Base-by-base conservation (phyloP, 345 rosid species). In the Nasturtium officinale region DNA sequence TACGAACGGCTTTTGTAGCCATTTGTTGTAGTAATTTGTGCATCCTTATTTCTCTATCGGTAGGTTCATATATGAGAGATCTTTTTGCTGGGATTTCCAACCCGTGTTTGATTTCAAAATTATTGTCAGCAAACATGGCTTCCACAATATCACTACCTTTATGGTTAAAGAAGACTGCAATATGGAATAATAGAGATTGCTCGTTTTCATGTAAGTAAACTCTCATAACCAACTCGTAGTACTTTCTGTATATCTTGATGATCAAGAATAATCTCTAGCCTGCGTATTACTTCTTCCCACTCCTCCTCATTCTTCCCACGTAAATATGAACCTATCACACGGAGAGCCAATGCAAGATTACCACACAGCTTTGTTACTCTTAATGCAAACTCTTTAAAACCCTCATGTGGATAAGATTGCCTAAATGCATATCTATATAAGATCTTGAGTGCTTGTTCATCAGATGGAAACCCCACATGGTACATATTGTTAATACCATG, bases 81-180 rank as follows among this genome's bases (percentile, higher is more conserved):
- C 28, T 79, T 0, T 68, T 54, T 1, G 7, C 0, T 0, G 82
- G 79, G 33, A 29, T 32, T 4, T 53, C 53, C 7, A 72, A 72
- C 2, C 35, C 33, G 0, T 3, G 0, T 40, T 29, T 1, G 17
- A 51, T 7, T 62, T 69, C 13, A 29, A 17, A 23, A 17, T 52
- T 16, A 43, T 32, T 35, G 17, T 32, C 65, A 7, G 30, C 73
- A 0, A 77, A 17, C 25, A 79, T 62, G 15, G 23, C 3, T 16
- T 2, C n/a, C 18, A 79, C 68, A 13, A 0, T 1, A 15, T 71
- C 28, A 9, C 2, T 16, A 2, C 32, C 3, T 9, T 10, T 1
- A 2, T 71, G 30, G 13, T 50, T 76, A 10, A 79, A 77, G 65
- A 81, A 79, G 29, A 78, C 71, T 17, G 78, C 81, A 46, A 84